Evolutionary conservation across 2,329 filamentous ascomycete genomes (phyloP).

Genomic region (Uncinocarpus reesii): DNA sequence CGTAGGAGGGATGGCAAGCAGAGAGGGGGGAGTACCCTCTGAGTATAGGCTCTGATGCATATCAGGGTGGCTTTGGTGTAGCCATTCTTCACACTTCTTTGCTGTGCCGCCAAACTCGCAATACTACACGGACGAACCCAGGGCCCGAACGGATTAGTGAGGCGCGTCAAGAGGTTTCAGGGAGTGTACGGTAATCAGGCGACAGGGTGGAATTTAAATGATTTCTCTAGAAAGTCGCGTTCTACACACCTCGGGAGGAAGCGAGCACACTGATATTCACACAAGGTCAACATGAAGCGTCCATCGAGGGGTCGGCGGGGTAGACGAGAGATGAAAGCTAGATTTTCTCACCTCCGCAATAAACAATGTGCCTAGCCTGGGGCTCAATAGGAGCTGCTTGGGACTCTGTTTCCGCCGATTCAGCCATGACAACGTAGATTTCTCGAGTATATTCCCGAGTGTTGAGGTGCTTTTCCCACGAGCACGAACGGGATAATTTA

Average conservation of each 20-base stretch:
- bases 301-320: constrained; percentile 6
- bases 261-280: constrained; percentile 46
- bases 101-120: constrained; percentile 96
- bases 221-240: background rate
- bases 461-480: too few species aligned
- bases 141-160: constrained; percentile 2
- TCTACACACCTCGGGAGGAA: constrained; percentile 54
- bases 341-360: constrained; percentile 48
- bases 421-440: constrained; percentile 14
- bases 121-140: too few species aligned
- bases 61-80: constrained; percentile 60
- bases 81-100: constrained; percentile 97
- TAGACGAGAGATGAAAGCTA: background rate
- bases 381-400: constrained; percentile 24
- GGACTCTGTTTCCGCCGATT: constrained; percentile 14
- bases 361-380: constrained; percentile 47
- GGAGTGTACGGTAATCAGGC: background rate
- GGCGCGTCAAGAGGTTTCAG: background rate
- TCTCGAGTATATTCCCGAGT: background rate
- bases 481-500: too few species aligned
- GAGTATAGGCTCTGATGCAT: constrained; percentile 79
- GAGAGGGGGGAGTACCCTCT: constrained; percentile 47
- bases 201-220: background rate
- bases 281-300: constrained; percentile 1
- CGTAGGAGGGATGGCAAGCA: background rate